Percentiles rank a stretch among this genome's conserved stretches.
Conservation (phyloP, 495 filamentous ascomycete genomes). For the Cryomyces minteri region DNA sequence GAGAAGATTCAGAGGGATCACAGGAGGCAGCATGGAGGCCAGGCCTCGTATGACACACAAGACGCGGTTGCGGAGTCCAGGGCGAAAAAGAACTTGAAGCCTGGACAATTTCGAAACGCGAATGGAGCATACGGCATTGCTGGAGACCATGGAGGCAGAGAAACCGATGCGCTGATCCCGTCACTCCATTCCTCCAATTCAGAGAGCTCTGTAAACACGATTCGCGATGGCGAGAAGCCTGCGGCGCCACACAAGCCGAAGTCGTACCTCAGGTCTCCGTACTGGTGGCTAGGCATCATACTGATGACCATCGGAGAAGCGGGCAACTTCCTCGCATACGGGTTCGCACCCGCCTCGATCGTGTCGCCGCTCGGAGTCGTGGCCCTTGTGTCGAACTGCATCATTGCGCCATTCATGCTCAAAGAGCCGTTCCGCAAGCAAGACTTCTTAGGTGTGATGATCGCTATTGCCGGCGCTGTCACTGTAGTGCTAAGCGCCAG, state of each 20-base stretch:
- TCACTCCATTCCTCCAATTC: conserved; percentile 3
- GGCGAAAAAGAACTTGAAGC: conserved; percentile 7
- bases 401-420: conserved; percentile 84
- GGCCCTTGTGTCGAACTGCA: conserved; percentile 84
- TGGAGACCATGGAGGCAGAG: conserved; percentile 4
- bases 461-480: conserved; percentile 75
- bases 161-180: conserved; percentile 14
- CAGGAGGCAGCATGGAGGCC: conserved; percentile 2
- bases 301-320: conserved; percentile 87
- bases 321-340: conserved; percentile 94
- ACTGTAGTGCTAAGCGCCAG: conserved; percentile 87
- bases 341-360: conserved; percentile 95
- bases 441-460: conserved; percentile 76
- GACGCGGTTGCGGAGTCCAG: conserved; percentile 12
- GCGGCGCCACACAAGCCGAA: conserved; percentile 19
- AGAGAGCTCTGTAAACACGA: background rate
- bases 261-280: conserved; percentile 75
- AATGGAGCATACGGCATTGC: conserved; percentile 1
- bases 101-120: background rate
- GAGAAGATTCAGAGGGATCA: conserved; percentile 15
- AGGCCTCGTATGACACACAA: conserved; percentile 18
- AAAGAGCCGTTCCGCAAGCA: conserved; percentile 71
- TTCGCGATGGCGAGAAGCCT: conserved; percentile 7
- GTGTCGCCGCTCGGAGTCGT: conserved; percentile 94
- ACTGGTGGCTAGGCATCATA: conserved; percentile 87